Conservation (phyloP, 305 asterid species). For the Coffea humblotiana region DNA sequence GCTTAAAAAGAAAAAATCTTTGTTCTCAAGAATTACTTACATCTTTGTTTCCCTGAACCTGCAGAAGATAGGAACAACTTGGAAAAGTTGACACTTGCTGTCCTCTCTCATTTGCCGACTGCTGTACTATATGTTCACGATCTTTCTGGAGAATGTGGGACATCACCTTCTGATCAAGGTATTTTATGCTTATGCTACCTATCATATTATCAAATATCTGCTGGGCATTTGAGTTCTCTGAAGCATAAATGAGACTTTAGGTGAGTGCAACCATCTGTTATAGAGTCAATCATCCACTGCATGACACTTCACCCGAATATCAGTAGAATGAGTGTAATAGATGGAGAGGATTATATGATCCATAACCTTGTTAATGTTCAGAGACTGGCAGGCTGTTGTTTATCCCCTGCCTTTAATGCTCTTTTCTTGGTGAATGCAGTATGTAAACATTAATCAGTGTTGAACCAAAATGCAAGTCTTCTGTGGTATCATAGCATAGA, state of each 20-base stretch:
- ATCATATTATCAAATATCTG: neutral
- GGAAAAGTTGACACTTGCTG: slow-evolving; percentile 96
- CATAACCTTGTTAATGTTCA: neutral
- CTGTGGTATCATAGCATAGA: neutral
- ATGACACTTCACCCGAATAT: neutral
- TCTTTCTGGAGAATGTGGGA: slow-evolving; percentile 95
- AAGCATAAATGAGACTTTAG: neutral
- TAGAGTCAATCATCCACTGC: neutral
- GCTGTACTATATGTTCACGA: slow-evolving; percentile 96
- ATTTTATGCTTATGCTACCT: neutral
- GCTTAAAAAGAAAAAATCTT: neutral
- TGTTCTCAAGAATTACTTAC: slow-evolving; percentile 8
- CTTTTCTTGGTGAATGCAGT: neutral
- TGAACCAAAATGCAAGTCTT: neutral
- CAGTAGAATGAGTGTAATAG: neutral
- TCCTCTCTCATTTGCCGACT: slow-evolving; percentile 91
- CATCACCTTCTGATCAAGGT: slow-evolving; percentile 98
- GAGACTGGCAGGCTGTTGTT: neutral
- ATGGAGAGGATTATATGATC: neutral
- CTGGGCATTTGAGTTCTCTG: neutral
- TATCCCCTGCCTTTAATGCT: neutral
- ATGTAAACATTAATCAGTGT: neutral
- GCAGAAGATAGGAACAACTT: slow-evolving; percentile 95
- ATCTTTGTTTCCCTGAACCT: slow-evolving; percentile 29
- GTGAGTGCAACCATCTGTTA: neutral